Conservation (phyloP, 441 rosid genomes). For the Adansonia rubrostipa region DNA sequence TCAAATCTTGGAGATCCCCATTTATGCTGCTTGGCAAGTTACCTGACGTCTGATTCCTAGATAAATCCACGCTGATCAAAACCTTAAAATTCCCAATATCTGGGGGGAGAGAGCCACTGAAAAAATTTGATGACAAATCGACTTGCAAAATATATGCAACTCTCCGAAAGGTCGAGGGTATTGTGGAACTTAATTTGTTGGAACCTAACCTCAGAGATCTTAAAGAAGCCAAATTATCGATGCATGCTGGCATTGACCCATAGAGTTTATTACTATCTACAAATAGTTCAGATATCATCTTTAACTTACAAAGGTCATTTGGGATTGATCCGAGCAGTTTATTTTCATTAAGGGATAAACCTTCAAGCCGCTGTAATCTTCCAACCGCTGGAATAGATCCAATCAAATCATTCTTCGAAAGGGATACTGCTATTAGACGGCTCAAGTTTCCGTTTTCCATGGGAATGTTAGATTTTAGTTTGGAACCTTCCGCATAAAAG, state of each 20-base stretch:
- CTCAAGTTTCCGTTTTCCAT: background rate
- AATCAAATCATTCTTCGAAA: background rate
- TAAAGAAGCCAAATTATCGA: background rate
- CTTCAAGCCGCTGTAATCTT: conserved; percentile 7
- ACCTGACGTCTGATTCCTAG: background rate
- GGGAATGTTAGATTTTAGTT: background rate
- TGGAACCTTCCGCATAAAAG: background rate
- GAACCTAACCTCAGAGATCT: background rate
- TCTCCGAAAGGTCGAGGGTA: background rate
- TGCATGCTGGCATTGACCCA: background rate
- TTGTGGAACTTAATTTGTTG: background rate
- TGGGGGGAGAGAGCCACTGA: background rate
- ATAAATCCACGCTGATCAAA: background rate
- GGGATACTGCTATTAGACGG: background rate
- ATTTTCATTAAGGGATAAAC: background rate
- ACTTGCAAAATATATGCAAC: background rate
- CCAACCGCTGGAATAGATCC: background rate
- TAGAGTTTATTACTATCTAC: background rate
- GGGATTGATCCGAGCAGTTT: background rate
- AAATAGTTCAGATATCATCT: background rate
- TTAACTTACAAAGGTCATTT: background rate
- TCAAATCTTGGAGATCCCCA: background rate
- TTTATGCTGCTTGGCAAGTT: background rate
- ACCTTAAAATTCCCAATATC: background rate
- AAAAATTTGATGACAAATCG: background rate